A percentile compares a stretch with the other conserved stretches of the same genome.
Conservation (phyloP, 2,329 filamentous ascomycete species). For the Pseudogymnoascus sp. region DNA sequence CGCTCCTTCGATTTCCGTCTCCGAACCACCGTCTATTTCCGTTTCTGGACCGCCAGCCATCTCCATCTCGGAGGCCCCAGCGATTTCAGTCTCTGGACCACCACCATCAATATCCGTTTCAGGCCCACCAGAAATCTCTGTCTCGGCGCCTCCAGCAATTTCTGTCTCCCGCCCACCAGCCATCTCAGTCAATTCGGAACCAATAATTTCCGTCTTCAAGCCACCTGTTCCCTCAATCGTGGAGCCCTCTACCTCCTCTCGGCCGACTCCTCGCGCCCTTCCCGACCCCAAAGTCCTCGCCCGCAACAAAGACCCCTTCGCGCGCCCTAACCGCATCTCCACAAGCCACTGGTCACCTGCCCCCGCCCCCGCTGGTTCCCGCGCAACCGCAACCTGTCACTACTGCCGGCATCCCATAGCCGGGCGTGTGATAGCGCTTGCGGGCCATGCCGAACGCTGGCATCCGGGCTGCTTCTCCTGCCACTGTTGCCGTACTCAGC, state of each 20-base stretch:
- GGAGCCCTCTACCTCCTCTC: conserved; percentile 14
- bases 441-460: conserved; percentile 65
- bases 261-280: conserved; percentile 24
- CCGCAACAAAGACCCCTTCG: conserved; percentile 31
- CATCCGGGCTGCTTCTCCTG: conserved; percentile 92
- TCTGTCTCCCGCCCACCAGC: conserved; percentile 29
- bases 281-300: conserved; percentile 31
- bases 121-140: conserved; percentile 28
- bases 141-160: conserved; percentile 26
- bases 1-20: conserved; percentile 26
- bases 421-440: conserved; percentile 80
- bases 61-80: conserved; percentile 37
- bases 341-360: conserved; percentile 49
- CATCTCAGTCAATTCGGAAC: conserved; percentile 42
- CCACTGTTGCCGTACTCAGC: conserved; percentile 73
- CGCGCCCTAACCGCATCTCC: conserved; percentile 21
- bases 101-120: conserved; percentile 41
- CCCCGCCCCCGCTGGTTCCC: conserved; percentile 30
- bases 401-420: conserved; percentile 79
- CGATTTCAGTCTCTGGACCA: conserved; percentile 23
- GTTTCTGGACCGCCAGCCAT: conserved; percentile 29
- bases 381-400: conserved; percentile 67
- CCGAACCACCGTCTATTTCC: conserved; percentile 22
- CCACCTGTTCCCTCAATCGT: conserved; percentile 29
- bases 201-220: conserved; percentile 22